Evolutionary conservation across 1,284 basidiomycete genomes (phyloP).

Genomic region (Fomitiporia mediterranea): DNA sequence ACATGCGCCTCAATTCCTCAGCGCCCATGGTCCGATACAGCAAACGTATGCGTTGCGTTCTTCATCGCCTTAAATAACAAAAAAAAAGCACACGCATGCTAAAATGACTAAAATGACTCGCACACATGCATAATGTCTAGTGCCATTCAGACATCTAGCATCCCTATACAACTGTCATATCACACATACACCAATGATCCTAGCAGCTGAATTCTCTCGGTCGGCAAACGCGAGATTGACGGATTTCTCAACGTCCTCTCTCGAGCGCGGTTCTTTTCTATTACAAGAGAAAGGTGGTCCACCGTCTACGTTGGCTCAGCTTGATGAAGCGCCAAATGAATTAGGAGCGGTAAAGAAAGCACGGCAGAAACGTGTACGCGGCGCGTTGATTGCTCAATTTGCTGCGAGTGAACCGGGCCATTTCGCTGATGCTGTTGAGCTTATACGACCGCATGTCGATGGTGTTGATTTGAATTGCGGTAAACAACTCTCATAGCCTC

Average conservation of each 20-base stretch:
- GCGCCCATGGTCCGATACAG: constrained; percentile 53
- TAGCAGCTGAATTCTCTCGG: constrained; percentile 49
- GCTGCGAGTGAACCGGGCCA: constrained; percentile 43
- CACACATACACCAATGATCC: constrained; percentile 57
- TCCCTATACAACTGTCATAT: constrained; percentile 53
- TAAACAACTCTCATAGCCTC: background rate
- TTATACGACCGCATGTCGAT: constrained; percentile 45
- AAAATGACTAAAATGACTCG: background rate
- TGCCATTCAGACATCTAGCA: constrained; percentile 50
- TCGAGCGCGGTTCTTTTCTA: constrained; percentile 47
- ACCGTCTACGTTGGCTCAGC: constrained; percentile 10
- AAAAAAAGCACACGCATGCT: background rate
- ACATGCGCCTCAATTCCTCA: too few species aligned
- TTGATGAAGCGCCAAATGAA: constrained; percentile 16
- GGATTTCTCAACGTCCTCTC: constrained; percentile 45
- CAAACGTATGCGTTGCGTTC: constrained; percentile 36
- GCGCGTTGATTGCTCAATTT: constrained; percentile 49
- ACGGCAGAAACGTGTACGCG: constrained; percentile 35
- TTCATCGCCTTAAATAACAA: background rate
- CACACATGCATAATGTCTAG: constrained; percentile 22
- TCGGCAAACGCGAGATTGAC: constrained; percentile 44
- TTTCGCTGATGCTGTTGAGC: constrained; percentile 51
- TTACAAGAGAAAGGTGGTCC: constrained; percentile 28
- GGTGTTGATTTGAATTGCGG: constrained; percentile 56
- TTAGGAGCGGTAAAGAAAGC: constrained; percentile 6